A percentile compares a stretch with the other conserved stretches of the same genome.
Evolutionary conservation across 257 asterid species (phyloP).

Genomic region (Misopates orontium): DNA sequence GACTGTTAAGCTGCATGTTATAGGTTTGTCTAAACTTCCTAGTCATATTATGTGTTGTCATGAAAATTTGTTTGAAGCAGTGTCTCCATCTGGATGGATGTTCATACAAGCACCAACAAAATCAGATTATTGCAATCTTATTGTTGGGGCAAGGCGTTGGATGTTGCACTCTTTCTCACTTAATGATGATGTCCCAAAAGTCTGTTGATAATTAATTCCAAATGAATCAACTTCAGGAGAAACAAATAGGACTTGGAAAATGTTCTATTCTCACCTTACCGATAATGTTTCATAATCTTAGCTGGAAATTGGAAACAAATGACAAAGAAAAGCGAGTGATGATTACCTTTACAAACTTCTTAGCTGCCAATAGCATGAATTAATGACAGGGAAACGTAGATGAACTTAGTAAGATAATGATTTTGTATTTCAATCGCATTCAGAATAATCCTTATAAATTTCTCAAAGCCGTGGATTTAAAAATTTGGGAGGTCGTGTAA

Average conservation of each 20-base stretch:
- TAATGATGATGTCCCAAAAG: neutral
- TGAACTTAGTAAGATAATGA: neutral
- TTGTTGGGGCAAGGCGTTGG: slow-evolving; percentile 15
- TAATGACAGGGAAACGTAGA: neutral
- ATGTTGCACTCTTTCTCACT: slow-evolving; percentile 1
- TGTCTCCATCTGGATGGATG: slow-evolving; percentile 6
- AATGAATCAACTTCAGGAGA: neutral
- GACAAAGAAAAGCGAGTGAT: neutral
- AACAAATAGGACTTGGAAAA: neutral
- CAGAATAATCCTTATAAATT: too few species aligned
- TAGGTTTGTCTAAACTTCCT: slow-evolving; percentile 46
- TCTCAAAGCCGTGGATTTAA: neutral
- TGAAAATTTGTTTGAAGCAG: slow-evolving; percentile 19
- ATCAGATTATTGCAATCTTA: neutral
- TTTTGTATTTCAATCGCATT: neutral
- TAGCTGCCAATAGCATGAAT: neutral
- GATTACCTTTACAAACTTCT: neutral
- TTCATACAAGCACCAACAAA: neutral
- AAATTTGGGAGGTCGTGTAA: neutral
- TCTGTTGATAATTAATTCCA: slow-evolving; percentile 1
- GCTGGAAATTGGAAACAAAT: neutral
- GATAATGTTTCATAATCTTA: neutral
- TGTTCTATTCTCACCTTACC: slow-evolving; percentile 1
- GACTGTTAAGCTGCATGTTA: slow-evolving; percentile 63
- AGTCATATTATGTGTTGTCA: slow-evolving; percentile 1